Evolutionary conservation across 805 yeast genomes (phyloP), one percentile per base, ranked within the genome.

Genomic region (Wickerhamomyces tratensis): DNA sequence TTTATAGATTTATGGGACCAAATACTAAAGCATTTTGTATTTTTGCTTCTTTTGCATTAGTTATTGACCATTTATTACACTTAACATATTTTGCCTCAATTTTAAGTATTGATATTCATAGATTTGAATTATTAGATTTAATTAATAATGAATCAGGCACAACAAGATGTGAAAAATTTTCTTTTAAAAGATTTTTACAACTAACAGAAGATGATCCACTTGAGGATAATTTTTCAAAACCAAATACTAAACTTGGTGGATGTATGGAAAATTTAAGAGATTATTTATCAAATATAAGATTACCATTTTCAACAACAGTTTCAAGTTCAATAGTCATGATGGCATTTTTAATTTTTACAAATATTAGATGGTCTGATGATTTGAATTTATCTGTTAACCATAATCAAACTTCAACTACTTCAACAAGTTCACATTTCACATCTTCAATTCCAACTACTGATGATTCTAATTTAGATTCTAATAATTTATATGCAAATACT

Each of bases 81-180:
- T 54, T 77, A 39, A 74, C 89, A 1, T 85, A 69, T 57, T 74
- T 84, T 45, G 64, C 79, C 2, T 77, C 87, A 0, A 76, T 84
- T 2, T 62, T 85, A 30, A 69, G 82, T 14, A 73, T 86, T 35
- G 95, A 86, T 61, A 62, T 79, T 30, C 71, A 79, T 39, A 68
- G 86, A 42, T 57, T 73, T 27, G 89, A 82, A 49, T 65, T 81
- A 14, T 72, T 72, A 13, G 86, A 79, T 46, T 55, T 79, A 11
- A 54, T 74, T 8, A 49, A 47, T 33, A 43, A 40, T 8, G 37
- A 33, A 37, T 3, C 30, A 38, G n/a, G 39, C 13, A n/a, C 33
- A 5, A 7, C 15, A n/a, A 25, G 40, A 15, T 13, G 36, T n/a
- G 38, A 39, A 15, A 20, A 38, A 37, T 41, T 7, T 7, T 12